These are phyloP conservation scores for Metarhizium album DNA, from an alignment of 2,329 filamentous ascomycete species.

Conservation along the genomic window DNA sequence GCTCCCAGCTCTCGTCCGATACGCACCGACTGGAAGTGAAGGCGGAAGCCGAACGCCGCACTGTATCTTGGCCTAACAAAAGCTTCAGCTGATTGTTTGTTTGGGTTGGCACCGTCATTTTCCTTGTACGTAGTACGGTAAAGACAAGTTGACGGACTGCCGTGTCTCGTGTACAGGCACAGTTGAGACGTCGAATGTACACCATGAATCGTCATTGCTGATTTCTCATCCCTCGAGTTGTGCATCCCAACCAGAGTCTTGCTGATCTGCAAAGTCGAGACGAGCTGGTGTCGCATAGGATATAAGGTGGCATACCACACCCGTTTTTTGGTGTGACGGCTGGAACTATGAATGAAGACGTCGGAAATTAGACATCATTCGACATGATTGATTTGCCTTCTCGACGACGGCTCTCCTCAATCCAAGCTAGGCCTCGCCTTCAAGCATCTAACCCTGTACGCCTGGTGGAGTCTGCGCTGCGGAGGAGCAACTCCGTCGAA, in stretches of 20 bases:
- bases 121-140: neutral
- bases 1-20: too few species aligned
- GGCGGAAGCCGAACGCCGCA: constrained; percentile 6
- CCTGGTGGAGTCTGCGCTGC: neutral
- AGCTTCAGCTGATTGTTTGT: neutral
- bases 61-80: constrained; percentile 5
- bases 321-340: too few species aligned
- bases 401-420: neutral
- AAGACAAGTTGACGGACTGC: neutral
- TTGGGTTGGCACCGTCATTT: neutral
- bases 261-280: too few species aligned
- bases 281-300: too few species aligned
- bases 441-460: neutral
- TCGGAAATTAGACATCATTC: neutral
- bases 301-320: too few species aligned
- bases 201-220: neutral
- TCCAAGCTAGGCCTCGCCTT: neutral
- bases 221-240: neutral
- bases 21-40: constrained; percentile 3
- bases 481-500: neutral
- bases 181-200: neutral
- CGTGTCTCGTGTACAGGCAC: neutral
- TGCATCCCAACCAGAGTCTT: too few species aligned
- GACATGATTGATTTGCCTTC: neutral
- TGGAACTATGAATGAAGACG: neutral